Conservation (phyloP, 208 protist genomes). For the Leishmania tarentolae region DNA sequence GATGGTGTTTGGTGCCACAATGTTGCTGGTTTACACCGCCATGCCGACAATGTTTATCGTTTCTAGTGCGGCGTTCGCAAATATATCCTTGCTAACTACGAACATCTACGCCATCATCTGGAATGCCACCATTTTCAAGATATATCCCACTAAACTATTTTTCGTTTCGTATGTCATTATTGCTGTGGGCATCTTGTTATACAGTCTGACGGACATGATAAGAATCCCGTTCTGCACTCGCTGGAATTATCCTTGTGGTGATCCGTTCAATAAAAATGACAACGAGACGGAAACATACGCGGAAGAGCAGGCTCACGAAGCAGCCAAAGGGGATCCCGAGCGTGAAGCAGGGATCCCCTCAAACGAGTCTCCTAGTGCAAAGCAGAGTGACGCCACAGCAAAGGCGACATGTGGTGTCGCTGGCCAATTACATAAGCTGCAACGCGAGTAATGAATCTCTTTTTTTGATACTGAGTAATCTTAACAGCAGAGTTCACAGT, state of each 20-base stretch:
- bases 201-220: slow-evolving; percentile 69
- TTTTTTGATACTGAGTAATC: slow-evolving; percentile 9
- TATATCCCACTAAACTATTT: slow-evolving; percentile 73
- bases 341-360: not conserved
- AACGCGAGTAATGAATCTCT: slow-evolving; percentile 1
- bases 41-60: slow-evolving; percentile 77
- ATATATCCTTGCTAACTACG: slow-evolving; percentile 74
- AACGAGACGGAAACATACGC: not conserved
- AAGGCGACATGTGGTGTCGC: not conserved
- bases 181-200: slow-evolving; percentile 65
- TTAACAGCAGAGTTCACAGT: not conserved
- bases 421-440: not conserved
- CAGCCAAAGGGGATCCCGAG: not conserved
- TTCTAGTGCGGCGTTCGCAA: slow-evolving; percentile 81
- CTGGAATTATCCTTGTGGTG: slow-evolving; percentile 71
- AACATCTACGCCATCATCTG: slow-evolving; percentile 86
- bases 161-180: slow-evolving; percentile 78
- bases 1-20: slow-evolving; percentile 82
- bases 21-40: slow-evolving; percentile 78
- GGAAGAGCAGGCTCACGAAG: not conserved
- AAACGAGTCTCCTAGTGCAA: not conserved
- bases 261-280: slow-evolving; percentile 26
- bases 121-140: slow-evolving; percentile 79
- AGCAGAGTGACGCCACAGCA: not conserved
- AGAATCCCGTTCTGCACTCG: slow-evolving; percentile 46